phyloP scores from a whole-genome alignment of 208 protist genomes.

The Porcisia hertigi region DNA sequence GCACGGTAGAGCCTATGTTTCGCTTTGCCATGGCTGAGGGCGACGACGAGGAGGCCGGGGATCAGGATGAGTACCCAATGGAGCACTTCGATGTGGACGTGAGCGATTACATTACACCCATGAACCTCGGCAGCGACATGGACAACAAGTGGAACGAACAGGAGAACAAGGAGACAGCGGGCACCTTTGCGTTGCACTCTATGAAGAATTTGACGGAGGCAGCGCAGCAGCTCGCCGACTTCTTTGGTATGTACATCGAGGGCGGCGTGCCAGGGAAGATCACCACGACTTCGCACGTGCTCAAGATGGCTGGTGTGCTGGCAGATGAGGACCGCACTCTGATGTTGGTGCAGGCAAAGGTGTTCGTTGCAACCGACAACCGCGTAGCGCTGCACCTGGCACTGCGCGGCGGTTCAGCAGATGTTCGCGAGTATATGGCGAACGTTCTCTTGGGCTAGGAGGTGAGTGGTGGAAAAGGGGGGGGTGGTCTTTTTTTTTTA shows the following conservation, averaged over 20 bases:
- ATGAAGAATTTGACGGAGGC: slow-evolving; percentile 89
- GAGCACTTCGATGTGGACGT: slow-evolving; percentile 86
- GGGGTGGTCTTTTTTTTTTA: not conserved
- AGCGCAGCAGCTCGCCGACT: slow-evolving; percentile 74
- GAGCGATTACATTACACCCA: slow-evolving; percentile 76
- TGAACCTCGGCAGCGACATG: slow-evolving; percentile 46
- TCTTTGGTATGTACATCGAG: slow-evolving; percentile 87
- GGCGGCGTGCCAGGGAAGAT: slow-evolving; percentile 76
- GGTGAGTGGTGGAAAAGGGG: not conserved
- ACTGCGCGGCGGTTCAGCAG: slow-evolving; percentile 62
- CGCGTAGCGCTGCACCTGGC: slow-evolving; percentile 77
- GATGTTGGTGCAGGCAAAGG: slow-evolving; percentile 72
- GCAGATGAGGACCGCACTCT: slow-evolving; percentile 58
- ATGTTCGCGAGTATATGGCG: slow-evolving; percentile 78
- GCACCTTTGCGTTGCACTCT: slow-evolving; percentile 80
- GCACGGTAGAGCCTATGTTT: slow-evolving; percentile 61
- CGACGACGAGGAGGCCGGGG: slow-evolving; percentile 31
- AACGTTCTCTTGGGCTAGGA: slow-evolving; percentile 64
- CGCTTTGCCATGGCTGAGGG: slow-evolving; percentile 73
- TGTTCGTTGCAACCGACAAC: slow-evolving; percentile 77
- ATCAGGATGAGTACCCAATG: slow-evolving; percentile 82
- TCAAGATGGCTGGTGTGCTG: slow-evolving; percentile 79
- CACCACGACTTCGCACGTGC: slow-evolving; percentile 68
- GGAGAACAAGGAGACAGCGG: slow-evolving; percentile 69
- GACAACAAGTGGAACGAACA: slow-evolving; percentile 47